These are phyloP conservation scores for Ophiostoma sp. DNA, from an alignment of 2,329 filamentous ascomycete genomes.

Conservation along the genomic window DNA sequence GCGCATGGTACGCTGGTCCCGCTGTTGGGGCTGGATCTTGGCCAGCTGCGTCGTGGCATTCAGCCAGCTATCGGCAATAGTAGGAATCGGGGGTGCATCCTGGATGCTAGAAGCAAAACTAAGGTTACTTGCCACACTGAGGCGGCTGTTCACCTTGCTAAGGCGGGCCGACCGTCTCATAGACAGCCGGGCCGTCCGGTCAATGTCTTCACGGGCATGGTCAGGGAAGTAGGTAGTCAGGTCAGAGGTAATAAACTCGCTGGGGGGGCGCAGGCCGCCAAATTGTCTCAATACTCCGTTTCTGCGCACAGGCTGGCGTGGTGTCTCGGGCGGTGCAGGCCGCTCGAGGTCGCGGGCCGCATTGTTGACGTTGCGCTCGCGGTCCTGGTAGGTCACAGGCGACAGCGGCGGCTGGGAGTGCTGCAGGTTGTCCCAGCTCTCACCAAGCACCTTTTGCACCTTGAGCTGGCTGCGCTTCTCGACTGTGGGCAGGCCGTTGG, in stretches of 20 bases:
- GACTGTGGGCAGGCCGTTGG: slow-evolving; percentile 41
- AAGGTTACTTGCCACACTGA: slow-evolving; percentile 89
- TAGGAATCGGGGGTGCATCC: slow-evolving; percentile 91
- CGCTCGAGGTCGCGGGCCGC: slow-evolving; percentile 55
- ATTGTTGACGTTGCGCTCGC: slow-evolving; percentile 61
- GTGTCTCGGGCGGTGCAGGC: slow-evolving; percentile 46
- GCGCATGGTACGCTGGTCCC: slow-evolving; percentile 40
- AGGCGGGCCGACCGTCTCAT: slow-evolving; percentile 84
- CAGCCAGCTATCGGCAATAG: slow-evolving; percentile 91
- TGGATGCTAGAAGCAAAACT: slow-evolving; percentile 89
- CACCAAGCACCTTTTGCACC: slow-evolving; percentile 82
- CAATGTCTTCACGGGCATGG: slow-evolving; percentile 88
- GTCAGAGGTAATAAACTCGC: slow-evolving; percentile 95
- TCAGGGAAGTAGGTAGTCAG: slow-evolving; percentile 96
- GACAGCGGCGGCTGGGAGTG: slow-evolving; percentile 70
- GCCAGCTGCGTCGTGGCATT: slow-evolving; percentile 53
- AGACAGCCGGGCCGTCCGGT: slow-evolving; percentile 88
- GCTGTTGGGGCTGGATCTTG: slow-evolving; percentile 43
- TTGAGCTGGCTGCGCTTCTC: slow-evolving; percentile 80
- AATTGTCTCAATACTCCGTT: slow-evolving; percentile 68
- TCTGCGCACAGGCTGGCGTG: slow-evolving; percentile 40
- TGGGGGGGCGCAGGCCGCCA: slow-evolving; percentile 86
- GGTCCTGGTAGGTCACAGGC: slow-evolving; percentile 66
- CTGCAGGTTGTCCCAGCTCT: slow-evolving; percentile 72
- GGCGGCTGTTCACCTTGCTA: slow-evolving; percentile 84